phyloP scores from a whole-genome alignment of 768 basidiomycete species.

The Pisolithus microcarpus region DNA sequence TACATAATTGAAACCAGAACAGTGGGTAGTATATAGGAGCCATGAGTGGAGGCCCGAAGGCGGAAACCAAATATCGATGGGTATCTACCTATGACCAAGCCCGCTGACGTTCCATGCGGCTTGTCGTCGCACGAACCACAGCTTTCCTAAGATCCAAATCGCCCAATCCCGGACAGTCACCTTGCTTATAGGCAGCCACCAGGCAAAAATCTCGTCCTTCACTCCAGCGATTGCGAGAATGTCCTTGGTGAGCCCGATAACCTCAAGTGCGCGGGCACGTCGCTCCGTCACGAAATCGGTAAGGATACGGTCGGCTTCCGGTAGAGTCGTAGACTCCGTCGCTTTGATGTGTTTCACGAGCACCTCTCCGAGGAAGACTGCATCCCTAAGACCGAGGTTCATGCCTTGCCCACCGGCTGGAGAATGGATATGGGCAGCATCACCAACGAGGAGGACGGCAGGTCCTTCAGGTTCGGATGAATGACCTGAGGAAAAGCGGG shows the following conservation, averaged over 20 bases:
- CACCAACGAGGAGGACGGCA: conserved; percentile 29
- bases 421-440: conserved; percentile 50
- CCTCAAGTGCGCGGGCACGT: conserved; percentile 33
- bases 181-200: conserved; percentile 23
- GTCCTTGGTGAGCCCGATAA: conserved; percentile 37
- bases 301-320: conserved; percentile 27
- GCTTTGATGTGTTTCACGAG: conserved; percentile 30
- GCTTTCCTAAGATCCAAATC: conserved; percentile 14
- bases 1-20: too few relatives aligned
- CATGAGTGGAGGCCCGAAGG: too few relatives aligned
- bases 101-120: conserved; percentile 24
- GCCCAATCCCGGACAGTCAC: conserved; percentile 20
- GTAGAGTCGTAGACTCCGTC: conserved; percentile 2
- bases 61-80: too few relatives aligned
- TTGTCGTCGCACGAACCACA: conserved; percentile 12
- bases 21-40: too few relatives aligned
- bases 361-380: conserved; percentile 37
- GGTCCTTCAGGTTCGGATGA: conserved; percentile 8
- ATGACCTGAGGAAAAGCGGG: conserved; percentile 17
- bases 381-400: conserved; percentile 50
- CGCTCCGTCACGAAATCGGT: conserved; percentile 30
- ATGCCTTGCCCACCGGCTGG: conserved; percentile 52
- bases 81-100: conserved; percentile 13
- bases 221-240: conserved; percentile 20
- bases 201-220: conserved; percentile 13